phyloP scores from a whole-genome alignment of 306 rosid species.

The Acmispon strigosus region DNA sequence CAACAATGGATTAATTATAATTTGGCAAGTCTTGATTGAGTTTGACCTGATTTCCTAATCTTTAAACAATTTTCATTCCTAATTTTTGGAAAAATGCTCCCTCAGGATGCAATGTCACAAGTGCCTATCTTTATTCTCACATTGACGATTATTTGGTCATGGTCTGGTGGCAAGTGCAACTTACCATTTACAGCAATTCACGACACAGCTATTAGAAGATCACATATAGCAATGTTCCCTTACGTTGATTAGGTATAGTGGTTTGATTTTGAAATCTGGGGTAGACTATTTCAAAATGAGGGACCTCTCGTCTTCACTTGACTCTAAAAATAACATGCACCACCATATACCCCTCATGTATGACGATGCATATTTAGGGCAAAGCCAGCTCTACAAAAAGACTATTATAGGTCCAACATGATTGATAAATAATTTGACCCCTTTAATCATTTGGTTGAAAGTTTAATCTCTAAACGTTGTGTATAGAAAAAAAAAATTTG shows the following conservation, averaged over 20 bases:
- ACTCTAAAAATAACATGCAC: neutral
- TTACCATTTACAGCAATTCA: constrained; percentile 19
- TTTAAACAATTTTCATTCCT: too few species aligned
- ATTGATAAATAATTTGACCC: too few species aligned
- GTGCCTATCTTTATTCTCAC: constrained; percentile 19
- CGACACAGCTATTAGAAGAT: constrained; percentile 17
- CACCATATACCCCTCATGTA: neutral
- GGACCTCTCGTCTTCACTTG: constrained; percentile 13
- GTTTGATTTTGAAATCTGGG: constrained; percentile 1
- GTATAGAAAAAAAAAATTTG: too few species aligned
- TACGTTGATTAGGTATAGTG: constrained; percentile 4
- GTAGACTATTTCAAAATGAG: constrained; percentile 1
- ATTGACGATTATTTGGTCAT: constrained; percentile 4
- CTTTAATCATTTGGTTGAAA: too few species aligned
- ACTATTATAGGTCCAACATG: too few species aligned
- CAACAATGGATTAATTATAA: neutral
- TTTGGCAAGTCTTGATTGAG: neutral
- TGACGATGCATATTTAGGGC: neutral
- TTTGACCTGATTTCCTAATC: neutral
- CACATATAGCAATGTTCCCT: constrained; percentile 20
- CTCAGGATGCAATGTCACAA: too few species aligned
- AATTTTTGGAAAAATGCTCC: too few species aligned
- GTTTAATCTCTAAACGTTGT: too few species aligned
- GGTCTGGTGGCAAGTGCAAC: constrained; percentile 15
- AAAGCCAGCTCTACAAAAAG: neutral